Percentiles rank a stretch among this genome's conserved stretches.
Evolutionary conservation across 257 asterid genomes (phyloP).

Genomic region (Solanum ossicruentum): DNA sequence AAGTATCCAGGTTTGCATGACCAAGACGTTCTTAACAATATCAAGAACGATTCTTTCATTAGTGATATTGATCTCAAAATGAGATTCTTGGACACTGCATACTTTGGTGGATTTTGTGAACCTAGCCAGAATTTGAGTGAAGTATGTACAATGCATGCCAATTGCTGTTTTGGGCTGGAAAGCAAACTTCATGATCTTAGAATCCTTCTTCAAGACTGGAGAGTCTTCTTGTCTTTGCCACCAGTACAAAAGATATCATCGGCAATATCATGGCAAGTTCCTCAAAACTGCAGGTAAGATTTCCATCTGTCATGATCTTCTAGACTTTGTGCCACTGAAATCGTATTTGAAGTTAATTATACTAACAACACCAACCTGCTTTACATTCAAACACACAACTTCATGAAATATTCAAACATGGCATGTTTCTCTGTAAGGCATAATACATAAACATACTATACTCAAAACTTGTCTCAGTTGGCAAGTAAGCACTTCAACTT

Average conservation of each 20-base stretch:
- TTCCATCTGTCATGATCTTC: not conserved
- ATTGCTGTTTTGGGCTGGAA: slow-evolving; percentile 50
- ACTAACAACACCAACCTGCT: not conserved
- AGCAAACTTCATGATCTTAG: slow-evolving; percentile 42
- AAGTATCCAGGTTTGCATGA: slow-evolving; percentile 29
- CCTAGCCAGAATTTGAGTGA: slow-evolving; percentile 34
- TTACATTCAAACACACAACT: not conserved
- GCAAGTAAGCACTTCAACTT: no score
- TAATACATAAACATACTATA: no score
- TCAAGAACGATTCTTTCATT: slow-evolving; percentile 23
- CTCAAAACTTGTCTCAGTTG: no score
- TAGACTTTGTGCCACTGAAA: not conserved
- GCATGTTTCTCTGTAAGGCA: not conserved
- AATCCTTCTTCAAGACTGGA: slow-evolving; percentile 44
- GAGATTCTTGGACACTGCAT: slow-evolving; percentile 31
- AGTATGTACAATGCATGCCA: slow-evolving; percentile 60
- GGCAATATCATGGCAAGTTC: slow-evolving; percentile 28
- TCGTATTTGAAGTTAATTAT: not conserved
- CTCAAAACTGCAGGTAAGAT: slow-evolving; percentile 52
- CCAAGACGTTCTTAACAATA: slow-evolving; percentile 38
- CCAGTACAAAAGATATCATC: not conserved
- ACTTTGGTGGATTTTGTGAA: slow-evolving; percentile 49
- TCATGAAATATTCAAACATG: not conserved
- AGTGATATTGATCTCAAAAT: slow-evolving; percentile 30
- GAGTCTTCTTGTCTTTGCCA: slow-evolving; percentile 13